Conservation (phyloP, 2,329 filamentous ascomycete genomes). For the Nothophoma quercina region DNA sequence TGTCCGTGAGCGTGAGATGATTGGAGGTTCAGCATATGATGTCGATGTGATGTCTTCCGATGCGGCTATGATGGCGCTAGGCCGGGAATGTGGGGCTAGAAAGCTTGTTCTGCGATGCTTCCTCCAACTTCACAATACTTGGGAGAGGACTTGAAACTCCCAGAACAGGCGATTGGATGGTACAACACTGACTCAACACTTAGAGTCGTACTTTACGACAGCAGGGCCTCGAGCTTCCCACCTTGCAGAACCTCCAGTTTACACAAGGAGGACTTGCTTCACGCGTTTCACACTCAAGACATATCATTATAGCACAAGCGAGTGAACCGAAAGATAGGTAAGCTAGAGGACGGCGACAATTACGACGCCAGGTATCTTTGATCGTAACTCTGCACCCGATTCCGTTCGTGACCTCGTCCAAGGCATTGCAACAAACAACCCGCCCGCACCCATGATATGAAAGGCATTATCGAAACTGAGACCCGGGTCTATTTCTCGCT, state of each 20-base stretch:
- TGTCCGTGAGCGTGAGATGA: background rate
- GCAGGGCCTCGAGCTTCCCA: too few relatives aligned
- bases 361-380: conserved; percentile 49
- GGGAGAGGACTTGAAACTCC: too few relatives aligned
- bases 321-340: conserved; percentile 19
- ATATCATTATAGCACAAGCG: too few relatives aligned
- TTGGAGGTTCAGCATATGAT: background rate
- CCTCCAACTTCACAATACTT: background rate
- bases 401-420: conserved; percentile 26
- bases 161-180: too few relatives aligned
- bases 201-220: too few relatives aligned
- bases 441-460: conserved; percentile 26
- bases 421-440: conserved; percentile 27
- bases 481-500: conserved; percentile 16
- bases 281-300: too few relatives aligned
- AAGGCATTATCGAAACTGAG: conserved; percentile 19
- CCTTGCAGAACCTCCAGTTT: too few relatives aligned
- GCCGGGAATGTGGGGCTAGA: background rate
- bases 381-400: conserved; percentile 38
- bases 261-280: too few relatives aligned
- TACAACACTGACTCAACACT: too few relatives aligned
- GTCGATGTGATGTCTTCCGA: conserved; percentile 2
- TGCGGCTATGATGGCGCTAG: background rate
- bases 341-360: conserved; percentile 35
- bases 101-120: conserved; percentile 1